Percentiles rank a stretch among this genome's conserved stretches.
Conservation (phyloP, 139 green algal genomes). For the Zygnema circumcarinatum region DNA sequence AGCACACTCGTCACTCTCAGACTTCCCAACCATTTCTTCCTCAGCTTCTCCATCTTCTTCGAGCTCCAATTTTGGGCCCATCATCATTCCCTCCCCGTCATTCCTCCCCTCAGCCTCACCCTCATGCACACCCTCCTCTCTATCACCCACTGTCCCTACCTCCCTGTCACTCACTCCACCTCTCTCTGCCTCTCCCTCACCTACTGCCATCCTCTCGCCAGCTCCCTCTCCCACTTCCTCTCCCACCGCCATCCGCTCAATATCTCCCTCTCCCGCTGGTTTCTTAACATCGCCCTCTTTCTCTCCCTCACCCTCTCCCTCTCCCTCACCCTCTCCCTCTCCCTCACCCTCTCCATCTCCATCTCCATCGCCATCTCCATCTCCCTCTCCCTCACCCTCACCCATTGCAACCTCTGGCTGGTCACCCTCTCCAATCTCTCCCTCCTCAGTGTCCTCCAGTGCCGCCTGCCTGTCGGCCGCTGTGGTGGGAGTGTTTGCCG, state of each 20-base stretch:
- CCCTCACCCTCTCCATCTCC: slow-evolving; percentile 7
- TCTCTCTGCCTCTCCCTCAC: neutral
- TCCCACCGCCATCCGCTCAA: neutral
- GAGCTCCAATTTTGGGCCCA: neutral
- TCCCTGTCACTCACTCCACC: slow-evolving; percentile 3
- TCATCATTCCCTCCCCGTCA: neutral
- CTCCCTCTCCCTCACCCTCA: neutral
- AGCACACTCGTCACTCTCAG: too few species aligned
- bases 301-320: neutral
- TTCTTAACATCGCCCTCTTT: neutral
- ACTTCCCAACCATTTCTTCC: neutral
- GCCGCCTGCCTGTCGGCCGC: neutral
- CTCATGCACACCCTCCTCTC: neutral
- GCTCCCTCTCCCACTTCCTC: neutral
- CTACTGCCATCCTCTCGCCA: neutral
- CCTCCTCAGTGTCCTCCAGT: neutral
- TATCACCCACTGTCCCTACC: neutral
- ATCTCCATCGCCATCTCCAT: neutral
- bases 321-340: neutral
- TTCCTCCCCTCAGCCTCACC: neutral
- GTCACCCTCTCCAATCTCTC: neutral
- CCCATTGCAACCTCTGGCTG: neutral
- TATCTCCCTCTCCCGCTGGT: neutral
- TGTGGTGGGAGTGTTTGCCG: neutral
- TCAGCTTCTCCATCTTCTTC: neutral